Base-by-base conservation (phyloP, 192 early-diverging fungal genomes). In the Backusella mclennaniae region DNA sequence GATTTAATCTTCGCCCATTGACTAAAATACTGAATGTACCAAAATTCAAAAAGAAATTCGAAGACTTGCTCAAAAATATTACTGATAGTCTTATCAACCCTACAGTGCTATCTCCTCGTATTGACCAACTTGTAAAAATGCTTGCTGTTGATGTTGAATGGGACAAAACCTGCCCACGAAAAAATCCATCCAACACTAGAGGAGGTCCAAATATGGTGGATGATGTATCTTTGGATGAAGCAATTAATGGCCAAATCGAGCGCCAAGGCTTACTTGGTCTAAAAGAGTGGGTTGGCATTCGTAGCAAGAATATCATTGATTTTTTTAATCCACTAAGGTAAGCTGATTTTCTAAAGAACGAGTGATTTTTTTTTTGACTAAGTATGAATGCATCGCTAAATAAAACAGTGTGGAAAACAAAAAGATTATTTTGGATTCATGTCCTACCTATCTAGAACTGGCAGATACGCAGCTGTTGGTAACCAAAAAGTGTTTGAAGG, bases 1-100 rank as follows among this genome's bases (percentile, higher is more conserved):
- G 71, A 6, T 77, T 77, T 19, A 29, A 3, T 6, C 15, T 73
- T 19, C 52, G 70, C 31, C 15, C 35, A 14, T 69, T 52, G 17
- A 26, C 38, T 19, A 72, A 72, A 23, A 73, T 77, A 39, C 14
- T 77, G 9, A 42, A 73, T 49, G 26, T 53, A 2, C 71, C 41
- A 31, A 23, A 31, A 49, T 73, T 73, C 7, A 73, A 73, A 52
- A 14, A 46, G 7, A 7, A 35, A 33, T 73, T 73, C 23, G 71
- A 73, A 52, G 71, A 35, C 9, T 52, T 73, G n/a, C 23, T 73
- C 19, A 14, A 52, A 23, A 52, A 73, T 7, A 35, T 49, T 35
- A 73, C 44, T n/a, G 33, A 52, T 8, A 46, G 6, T 12, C 35
- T 73, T 19, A 33, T 52, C 17, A 73, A 52, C 31, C 71, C 49